Percentiles rank a stretch among this genome's conserved stretches.
Evolutionary conservation across 2,329 filamentous ascomycete genomes (phyloP).

Genomic region (Fusarium pseudocircinatum): DNA sequence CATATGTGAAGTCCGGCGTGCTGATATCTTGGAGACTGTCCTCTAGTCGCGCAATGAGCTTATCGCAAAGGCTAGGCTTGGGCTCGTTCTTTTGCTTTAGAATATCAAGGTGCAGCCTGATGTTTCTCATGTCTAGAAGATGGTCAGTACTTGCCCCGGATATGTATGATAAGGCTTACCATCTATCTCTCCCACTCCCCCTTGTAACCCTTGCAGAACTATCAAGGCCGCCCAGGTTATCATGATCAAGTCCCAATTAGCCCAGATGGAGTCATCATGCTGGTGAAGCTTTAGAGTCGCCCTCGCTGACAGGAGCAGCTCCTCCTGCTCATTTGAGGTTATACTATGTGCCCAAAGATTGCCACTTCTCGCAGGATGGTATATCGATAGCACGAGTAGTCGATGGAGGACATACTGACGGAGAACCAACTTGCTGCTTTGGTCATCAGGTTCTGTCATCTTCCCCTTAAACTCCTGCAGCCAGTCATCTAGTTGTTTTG

Average conservation of each 20-base stretch:
- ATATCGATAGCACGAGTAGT: neutral
- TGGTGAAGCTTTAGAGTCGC: constrained; percentile 4
- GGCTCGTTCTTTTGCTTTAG: constrained; percentile 7
- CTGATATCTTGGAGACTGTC: constrained; percentile 16
- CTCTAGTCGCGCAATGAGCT: neutral
- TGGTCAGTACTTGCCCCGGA: neutral
- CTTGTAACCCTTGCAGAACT: constrained; percentile 5
- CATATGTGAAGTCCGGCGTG: constrained; percentile 3
- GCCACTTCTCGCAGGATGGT: constrained; percentile 3
- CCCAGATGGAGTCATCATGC: constrained; percentile 14
- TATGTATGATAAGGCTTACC: accelerated
- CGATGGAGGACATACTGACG: constrained; percentile 3
- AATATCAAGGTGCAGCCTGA: constrained; percentile 9
- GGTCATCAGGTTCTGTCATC: constrained; percentile 3
- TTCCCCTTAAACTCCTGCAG: constrained; percentile 10
- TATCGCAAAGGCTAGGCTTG: constrained; percentile 12
- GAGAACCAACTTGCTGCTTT: constrained; percentile 12
- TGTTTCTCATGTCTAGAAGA: constrained; percentile 7
- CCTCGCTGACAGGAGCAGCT: constrained; percentile 1
- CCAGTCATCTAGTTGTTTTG: constrained; percentile 6
- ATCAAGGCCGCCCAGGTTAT: constrained; percentile 14
- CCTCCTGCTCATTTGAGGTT: constrained; percentile 13
- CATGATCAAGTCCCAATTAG: constrained; percentile 15
- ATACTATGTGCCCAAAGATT: constrained; percentile 7
- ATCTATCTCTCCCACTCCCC: constrained; percentile 7